Base-by-base conservation (phyloP, 805 yeast genomes). In the Yarrowia phangngaensis region DNA sequence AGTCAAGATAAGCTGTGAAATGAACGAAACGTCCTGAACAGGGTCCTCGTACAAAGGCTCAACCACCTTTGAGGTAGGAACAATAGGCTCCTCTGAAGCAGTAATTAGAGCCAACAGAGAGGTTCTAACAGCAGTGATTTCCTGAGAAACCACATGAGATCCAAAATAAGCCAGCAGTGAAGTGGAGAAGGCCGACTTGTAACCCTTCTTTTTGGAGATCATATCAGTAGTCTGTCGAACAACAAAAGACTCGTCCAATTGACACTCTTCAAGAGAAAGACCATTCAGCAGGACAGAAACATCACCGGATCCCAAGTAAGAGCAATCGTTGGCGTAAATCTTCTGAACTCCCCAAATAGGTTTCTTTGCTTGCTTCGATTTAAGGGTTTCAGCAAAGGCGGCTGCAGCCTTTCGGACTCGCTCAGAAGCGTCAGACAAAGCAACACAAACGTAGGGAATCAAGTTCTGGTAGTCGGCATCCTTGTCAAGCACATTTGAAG, bases 251-350 rank as follows among this genome's bases (percentile, higher is more conserved):
- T 65, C 64, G 55, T 81, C 88, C 53, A 79, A 62, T 15, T 69
- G 64, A 49, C 75, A 70, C 50, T 74, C 78, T 7, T 67, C 62
- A 27, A 60, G 56, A 51, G 67, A 53, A 32, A 79, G 58, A 6
- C 64, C 52, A 9, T 51, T 64, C 12, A 62, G 58, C 12, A 76
- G 52, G 67, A 69, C 68, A 19, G 85, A 70, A 48, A 80, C 68
- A 19, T 83, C 63, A 13, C 70, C 66, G 9, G 67, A 58, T 2
- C 75, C 69, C 9, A 69, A 57, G 7, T 68, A 62, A 3, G 59
- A 59, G 9, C 82, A 87, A 60, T 82, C 89, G 12, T 87, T 69
- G 13, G 56, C 46, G 26, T 64, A 64, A 8, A 38, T 19, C 32
- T 24, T 38, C 32, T 38, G 14, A 9, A 58, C 22, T 1, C 61